phyloP scores from a whole-genome alignment of 2,329 filamentous ascomycete species.

The Claviceps spartinae region DNA sequence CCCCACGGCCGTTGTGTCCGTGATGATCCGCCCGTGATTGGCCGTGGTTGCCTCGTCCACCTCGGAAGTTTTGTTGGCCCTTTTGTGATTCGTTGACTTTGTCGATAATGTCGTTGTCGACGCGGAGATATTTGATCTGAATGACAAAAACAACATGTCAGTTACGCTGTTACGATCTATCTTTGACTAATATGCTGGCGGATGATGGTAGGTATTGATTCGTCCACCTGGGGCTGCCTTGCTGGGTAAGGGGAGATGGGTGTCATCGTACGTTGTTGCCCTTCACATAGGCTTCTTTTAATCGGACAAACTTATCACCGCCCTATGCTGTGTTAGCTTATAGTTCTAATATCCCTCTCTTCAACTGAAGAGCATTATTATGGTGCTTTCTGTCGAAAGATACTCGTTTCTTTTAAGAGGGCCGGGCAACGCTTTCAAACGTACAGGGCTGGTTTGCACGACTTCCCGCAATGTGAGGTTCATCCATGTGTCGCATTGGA shows the following conservation, averaged over 20 bases:
- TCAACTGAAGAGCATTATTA: too few relatives aligned
- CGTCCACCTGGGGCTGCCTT: too few relatives aligned
- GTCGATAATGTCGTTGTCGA: slow-evolving; percentile 94
- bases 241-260: not conserved
- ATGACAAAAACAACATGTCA: not conserved
- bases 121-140: slow-evolving; percentile 94
- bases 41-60: slow-evolving; percentile 49
- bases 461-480: slow-evolving; percentile 96
- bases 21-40: slow-evolving; percentile 46
- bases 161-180: not conserved
- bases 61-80: slow-evolving; percentile 50
- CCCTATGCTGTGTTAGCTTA: slow-evolving; percentile 36
- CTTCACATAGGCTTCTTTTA: slow-evolving; percentile 91
- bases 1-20: slow-evolving; percentile 32
- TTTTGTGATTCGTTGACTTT: slow-evolving; percentile 86
- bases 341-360: not conserved
- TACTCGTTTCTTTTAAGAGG: too few relatives aligned
- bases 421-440: slow-evolving; percentile 9
- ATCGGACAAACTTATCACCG: slow-evolving; percentile 81
- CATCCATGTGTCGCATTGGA: slow-evolving; percentile 99
- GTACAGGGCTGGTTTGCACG: slow-evolving; percentile 78
- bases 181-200: not conserved
- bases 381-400: too few relatives aligned
- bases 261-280: slow-evolving; percentile 68
- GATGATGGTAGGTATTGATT: not conserved